These are phyloP conservation scores for Ophiostoma pallidulum DNA, from an alignment of 2,329 filamentous ascomycete genomes.

Conservation along the genomic window DNA sequence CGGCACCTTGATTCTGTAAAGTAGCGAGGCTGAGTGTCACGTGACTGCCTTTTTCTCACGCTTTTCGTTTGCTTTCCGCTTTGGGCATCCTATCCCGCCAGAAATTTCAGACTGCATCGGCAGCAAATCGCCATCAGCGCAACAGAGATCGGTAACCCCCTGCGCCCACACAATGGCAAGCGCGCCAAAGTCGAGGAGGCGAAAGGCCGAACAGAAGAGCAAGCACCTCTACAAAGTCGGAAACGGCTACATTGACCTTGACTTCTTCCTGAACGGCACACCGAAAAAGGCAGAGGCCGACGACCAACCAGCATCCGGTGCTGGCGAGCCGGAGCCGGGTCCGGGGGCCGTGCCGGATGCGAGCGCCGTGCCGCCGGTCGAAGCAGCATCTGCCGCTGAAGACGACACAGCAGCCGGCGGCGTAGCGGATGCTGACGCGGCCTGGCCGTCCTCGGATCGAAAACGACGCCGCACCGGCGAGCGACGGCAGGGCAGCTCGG, in stretches of 20 bases:
- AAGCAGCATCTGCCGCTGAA: not conserved
- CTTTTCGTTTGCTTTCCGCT: too few relatives aligned
- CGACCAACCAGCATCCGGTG: not conserved
- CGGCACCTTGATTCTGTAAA: too few relatives aligned
- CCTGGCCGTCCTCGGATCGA: too few relatives aligned
- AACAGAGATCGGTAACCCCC: too few relatives aligned
- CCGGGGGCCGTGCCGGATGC: not conserved
- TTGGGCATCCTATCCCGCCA: too few relatives aligned
- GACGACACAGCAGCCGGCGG: too few relatives aligned
- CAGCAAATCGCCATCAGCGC: too few relatives aligned
- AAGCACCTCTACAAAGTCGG: constrained; percentile 12
- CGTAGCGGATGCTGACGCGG: too few relatives aligned
- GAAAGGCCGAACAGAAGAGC: constrained; percentile 6
- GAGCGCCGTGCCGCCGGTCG: too few relatives aligned
- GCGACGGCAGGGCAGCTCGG: not conserved
- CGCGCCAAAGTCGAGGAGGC: constrained; percentile 3
- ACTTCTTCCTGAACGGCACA: constrained; percentile 11
- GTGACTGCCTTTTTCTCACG: too few relatives aligned
- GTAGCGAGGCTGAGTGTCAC: too few relatives aligned
- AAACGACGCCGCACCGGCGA: not conserved
- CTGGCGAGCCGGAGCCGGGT: not conserved
- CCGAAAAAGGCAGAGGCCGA: not conserved
- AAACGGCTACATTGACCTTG: constrained; percentile 10
- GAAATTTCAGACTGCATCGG: too few relatives aligned
- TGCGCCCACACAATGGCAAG: constrained; percentile 1